Base-by-base conservation (phyloP, 139 green algal genomes). In the Asterochloris sp. region DNA sequence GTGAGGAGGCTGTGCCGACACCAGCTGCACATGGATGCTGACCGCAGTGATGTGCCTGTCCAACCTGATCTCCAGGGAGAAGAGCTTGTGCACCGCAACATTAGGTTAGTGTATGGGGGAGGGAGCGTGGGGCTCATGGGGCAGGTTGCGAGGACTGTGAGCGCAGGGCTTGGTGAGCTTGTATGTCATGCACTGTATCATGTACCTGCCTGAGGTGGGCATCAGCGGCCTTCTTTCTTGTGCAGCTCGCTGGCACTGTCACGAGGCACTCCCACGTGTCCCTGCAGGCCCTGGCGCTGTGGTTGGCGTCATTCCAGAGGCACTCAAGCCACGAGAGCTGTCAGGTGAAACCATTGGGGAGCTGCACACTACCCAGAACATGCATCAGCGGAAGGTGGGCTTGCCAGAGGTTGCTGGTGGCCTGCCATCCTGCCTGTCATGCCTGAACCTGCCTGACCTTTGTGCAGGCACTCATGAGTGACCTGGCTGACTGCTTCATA, bases 81-180 rank as follows among this genome's bases (percentile, higher is more conserved):
- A 17, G 86, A 91, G 38, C 74, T 96, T 24, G 91, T 92, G 1
- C 71, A 77, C 12, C 78, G 92, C 4, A 79, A 87, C 0, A 90
- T 94, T 10, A 86, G 88, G 8, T 85, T 96, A 6, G 91, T 95
- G 23, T 97, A 96, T 68, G 93, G 93, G 64, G 91, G 86, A 15
- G 92, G 92, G 24, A 95, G 89, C 15, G 90, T 96, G 0, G 93
- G 94, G 0, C 82, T 96, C 64, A 97, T 97, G 94, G 94, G 94
- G 0, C 90, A 89, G 73, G 85, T 96, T 10, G 89, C 92, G 12
- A 76, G 87, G 14, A 90, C 89, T 10, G 92, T 93, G 28, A 78
- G 87, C 66, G 21, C 13, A 24, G 78, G 23, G 26, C 60, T 79
- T 15, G 61, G 62, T 1, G 86, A 87, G 11, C 80, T 92, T 28